Evolutionary conservation across 257 asterid genomes (phyloP).

Genomic region (Ligustrum vulgare): DNA sequence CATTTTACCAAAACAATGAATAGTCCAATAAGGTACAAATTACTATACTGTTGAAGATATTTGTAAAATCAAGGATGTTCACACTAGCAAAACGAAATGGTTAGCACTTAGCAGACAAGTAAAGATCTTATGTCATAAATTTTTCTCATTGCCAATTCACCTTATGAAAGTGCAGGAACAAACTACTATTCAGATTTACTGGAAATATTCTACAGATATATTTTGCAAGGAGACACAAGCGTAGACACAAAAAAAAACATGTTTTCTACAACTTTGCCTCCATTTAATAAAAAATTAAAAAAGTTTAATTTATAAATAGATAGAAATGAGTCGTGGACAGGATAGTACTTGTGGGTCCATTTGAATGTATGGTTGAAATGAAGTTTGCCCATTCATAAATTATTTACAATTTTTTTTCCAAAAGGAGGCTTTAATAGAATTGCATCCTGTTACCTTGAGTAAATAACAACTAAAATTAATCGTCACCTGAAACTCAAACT

Average conservation of each 20-base stretch:
- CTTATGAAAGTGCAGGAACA: neutral
- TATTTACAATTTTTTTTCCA: no score
- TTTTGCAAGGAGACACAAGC: neutral
- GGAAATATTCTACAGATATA: neutral
- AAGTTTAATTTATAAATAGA: no score
- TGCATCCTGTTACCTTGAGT: neutral
- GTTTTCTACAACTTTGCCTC: neutral
- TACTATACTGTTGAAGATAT: neutral
- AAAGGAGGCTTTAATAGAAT: neutral
- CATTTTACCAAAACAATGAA: slow-evolving; percentile 12
- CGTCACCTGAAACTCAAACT: neutral
- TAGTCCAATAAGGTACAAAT: neutral
- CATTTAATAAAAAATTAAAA: no score
- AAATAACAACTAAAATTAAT: neutral
- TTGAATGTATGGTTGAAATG: no score
- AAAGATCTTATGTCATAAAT: neutral
- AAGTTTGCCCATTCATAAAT: no score
- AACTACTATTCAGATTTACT: neutral
- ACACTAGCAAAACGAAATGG: neutral
- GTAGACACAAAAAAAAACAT: neutral
- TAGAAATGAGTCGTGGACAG: no score
- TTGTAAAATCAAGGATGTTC: neutral
- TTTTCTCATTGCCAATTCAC: neutral
- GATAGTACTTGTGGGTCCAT: no score
- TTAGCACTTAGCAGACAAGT: neutral